Base-by-base conservation (phyloP, 1,284 basidiomycete genomes). In the Pholiota adiposa region DNA sequence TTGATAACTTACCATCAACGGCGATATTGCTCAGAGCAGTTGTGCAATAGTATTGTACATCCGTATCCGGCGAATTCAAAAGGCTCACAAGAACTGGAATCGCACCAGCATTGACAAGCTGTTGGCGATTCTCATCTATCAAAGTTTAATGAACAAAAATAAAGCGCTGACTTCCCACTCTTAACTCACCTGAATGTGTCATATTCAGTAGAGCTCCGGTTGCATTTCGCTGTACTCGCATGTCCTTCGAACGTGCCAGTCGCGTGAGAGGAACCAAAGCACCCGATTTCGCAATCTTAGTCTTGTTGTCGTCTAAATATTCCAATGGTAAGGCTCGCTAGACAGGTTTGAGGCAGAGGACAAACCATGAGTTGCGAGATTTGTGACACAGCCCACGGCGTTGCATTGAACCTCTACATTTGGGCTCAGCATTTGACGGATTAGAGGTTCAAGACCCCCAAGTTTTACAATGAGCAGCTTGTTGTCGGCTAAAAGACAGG, bases 381-480 rank as follows among this genome's bases (percentile, higher is more conserved):
- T 99, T 36, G 97, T 99, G 58, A 99, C 96, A 75, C 97, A 99
- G 36, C 97, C 97, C 36, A 99, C 97, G n/a, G 97, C 97, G 72
- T 99, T 99, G 81, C 97, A 99, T 76, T 99, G 97, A 1, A 99
- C 97, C 75, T 99, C 97, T 41, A 99, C 97, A 72, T 99, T 99
- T 4, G 97, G 96, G 69, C 94, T 96, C 58, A 98, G 88, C 97
- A 99, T 99, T 76, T 99, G 97, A 60, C 96, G 90, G 72, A 99
- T 99, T 69, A 99, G 84, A 55, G 97, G 97, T 74, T 99, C 97
- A 43, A 99, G 87, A 54, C 97, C 97, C 53, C 97, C 97, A 50
- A 99, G 87, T 75, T 97, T 96, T 68, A 99, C 97, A 67, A 99
- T 99, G 70, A 98, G 88, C 64, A 99, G 84, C 78, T 99, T 99